Percentiles rank a stretch among this genome's conserved stretches.
phyloP scores from a whole-genome alignment of 1,284 basidiomycete genomes.

The Mycena sp. region DNA sequence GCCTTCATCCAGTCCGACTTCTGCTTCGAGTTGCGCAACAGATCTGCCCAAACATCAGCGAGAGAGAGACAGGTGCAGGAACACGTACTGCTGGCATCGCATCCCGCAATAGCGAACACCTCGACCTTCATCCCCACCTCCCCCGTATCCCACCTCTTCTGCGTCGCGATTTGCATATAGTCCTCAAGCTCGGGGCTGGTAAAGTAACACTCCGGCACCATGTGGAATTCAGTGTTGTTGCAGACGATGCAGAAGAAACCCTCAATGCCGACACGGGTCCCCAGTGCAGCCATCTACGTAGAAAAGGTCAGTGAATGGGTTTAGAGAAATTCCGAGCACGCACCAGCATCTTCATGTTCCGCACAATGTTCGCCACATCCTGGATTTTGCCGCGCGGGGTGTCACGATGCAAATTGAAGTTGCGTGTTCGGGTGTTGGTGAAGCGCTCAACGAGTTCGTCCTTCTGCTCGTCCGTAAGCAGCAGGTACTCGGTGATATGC shows the following conservation, averaged over 20 bases:
- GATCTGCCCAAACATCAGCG: not conserved
- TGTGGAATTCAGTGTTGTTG: conserved; percentile 9
- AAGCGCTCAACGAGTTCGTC: too few species aligned
- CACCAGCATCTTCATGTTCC: conserved; percentile 6
- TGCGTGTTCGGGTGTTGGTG: too few species aligned
- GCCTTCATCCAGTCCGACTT: not conserved
- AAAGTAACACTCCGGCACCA: conserved; percentile 10
- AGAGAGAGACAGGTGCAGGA: not conserved
- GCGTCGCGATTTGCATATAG: conserved; percentile 7
- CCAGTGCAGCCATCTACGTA: not conserved
- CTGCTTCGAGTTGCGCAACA: not conserved
- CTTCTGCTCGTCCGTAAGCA: too few species aligned
- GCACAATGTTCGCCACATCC: not conserved
- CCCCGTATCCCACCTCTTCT: not conserved
- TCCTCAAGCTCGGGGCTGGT: not conserved
- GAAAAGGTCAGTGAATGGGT: not conserved
- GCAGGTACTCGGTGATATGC: too few species aligned
- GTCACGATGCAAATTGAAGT: not conserved
- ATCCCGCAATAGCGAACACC: conserved; percentile 12
- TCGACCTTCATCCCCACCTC: conserved; percentile 1
- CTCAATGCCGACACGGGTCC: conserved; percentile 4
- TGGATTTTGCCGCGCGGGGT: not conserved
- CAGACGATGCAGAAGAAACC: conserved; percentile 20
- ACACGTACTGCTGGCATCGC: conserved; percentile 5
- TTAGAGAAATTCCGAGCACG: not conserved